A percentile compares a stretch with the other conserved stretches of the same genome.
phyloP scores from a whole-genome alignment of 1,139 yeast genomes.

The Kodamaea ohmeri region DNA sequence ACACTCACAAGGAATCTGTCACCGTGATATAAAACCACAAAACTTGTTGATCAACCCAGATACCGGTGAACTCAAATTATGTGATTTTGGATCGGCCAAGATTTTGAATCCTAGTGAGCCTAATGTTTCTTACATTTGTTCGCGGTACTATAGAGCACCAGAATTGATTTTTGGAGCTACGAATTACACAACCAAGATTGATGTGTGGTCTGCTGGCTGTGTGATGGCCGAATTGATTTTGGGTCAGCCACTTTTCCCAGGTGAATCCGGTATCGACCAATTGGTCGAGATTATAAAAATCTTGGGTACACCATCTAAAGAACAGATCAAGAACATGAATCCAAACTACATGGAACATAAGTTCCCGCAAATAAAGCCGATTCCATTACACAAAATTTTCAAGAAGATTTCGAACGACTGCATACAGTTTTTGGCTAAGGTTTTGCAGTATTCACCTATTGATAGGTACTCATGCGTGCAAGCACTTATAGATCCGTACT shows the following conservation, averaged over 20 bases:
- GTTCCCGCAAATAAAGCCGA: slow-evolving; percentile 94
- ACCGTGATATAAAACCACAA: slow-evolving; percentile 96
- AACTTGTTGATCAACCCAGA: slow-evolving; percentile 85
- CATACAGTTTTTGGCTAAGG: slow-evolving; percentile 55
- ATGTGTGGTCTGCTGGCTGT: slow-evolving; percentile 97
- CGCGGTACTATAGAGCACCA: slow-evolving; percentile 94
- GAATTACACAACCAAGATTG: slow-evolving; percentile 93
- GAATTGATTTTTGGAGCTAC: slow-evolving; percentile 90
- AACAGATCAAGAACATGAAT: slow-evolving; percentile 91
- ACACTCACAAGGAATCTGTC: slow-evolving; percentile 90
- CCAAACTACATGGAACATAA: slow-evolving; percentile 97
- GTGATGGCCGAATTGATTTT: slow-evolving; percentile 95
- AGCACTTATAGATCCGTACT: slow-evolving; percentile 68
- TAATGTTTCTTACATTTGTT: slow-evolving; percentile 92
- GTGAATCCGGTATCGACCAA: slow-evolving; percentile 96
- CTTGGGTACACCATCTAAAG: slow-evolving; percentile 91
- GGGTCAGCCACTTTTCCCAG: slow-evolving; percentile 97
- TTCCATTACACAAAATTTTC: slow-evolving; percentile 82
- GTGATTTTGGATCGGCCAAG: slow-evolving; percentile 99
- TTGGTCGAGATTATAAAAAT: slow-evolving; percentile 94
- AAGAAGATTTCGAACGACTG: slow-evolving; percentile 63
- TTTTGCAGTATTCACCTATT: slow-evolving; percentile 75
- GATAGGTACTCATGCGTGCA: slow-evolving; percentile 68
- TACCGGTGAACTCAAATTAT: slow-evolving; percentile 78
- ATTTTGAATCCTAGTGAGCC: slow-evolving; percentile 87